phyloP scores from a whole-genome alignment of 768 basidiomycete species.

The Scleroderma citrinum region DNA sequence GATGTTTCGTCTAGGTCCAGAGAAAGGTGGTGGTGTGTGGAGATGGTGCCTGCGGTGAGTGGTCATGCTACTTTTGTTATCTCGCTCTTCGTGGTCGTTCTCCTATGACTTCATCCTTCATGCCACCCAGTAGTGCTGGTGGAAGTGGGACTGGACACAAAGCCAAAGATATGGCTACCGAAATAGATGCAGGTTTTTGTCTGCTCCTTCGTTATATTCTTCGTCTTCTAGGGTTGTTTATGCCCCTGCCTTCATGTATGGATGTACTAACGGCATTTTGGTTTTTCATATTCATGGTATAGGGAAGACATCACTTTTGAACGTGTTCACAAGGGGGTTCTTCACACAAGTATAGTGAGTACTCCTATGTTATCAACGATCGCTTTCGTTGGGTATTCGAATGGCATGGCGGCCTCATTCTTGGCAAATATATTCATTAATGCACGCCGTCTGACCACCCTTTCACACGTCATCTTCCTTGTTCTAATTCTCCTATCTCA shows the following conservation, averaged over 20 bases:
- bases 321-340: conserved; percentile 86
- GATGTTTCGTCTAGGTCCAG: conserved; percentile 33
- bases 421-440: background rate
- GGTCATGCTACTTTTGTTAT: conserved; percentile 4
- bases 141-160: too few relatives aligned
- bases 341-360: conserved; percentile 92
- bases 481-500: background rate
- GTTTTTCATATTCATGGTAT: conserved; percentile 10
- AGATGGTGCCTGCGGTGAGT: conserved; percentile 88
- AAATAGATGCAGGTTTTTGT: background rate
- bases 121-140: background rate
- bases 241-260: background rate
- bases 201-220: background rate
- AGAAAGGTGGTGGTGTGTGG: conserved; percentile 87
- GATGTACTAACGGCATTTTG: conserved; percentile 2
- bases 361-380: too few relatives aligned
- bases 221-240: background rate
- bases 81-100: background rate
- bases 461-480: background rate
- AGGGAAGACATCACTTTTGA: conserved; percentile 82
- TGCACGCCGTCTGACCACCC: too few relatives aligned
- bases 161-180: too few relatives aligned
- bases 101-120: background rate
- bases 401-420: background rate
- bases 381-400: background rate